Base-by-base conservation (phyloP, 2,329 filamentous ascomycete species). In the Fusarium nisikadoi region DNA sequence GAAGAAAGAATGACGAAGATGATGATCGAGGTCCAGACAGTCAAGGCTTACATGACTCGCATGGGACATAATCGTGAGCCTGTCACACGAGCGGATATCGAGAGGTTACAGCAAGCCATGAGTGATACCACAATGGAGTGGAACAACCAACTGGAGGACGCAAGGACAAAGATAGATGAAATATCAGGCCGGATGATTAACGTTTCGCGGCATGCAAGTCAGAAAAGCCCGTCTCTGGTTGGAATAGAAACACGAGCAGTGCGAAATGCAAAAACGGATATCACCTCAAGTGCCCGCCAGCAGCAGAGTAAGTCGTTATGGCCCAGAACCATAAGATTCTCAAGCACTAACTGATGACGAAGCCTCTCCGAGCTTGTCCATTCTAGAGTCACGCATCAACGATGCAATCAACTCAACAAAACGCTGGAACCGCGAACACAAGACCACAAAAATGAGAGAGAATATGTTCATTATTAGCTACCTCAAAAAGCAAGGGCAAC, bases 361-460 rank as follows among this genome's bases (percentile, higher is more conserved):
- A 68, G 72, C 25, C 29, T 45, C 41, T 60, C 43, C 50, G 8
- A 8, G 17, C 20, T 49, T 41, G 14, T 55, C 46, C 14, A 55
- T 60, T 19, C 55, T 68, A 45, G 71, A 74, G 10, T 54, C 55
- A 8, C 81, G 81, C 41, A 79, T 83, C 47, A 65, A 75, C n/a
- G 81, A 83, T 41, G 67, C 80, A 23, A 76, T 83, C 63, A 73
- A 72, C 56, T 83, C 81, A 1, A 83, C 81, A 16, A 78, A 80
- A 45, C 80, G 81, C 42, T 83, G 81, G 81, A 81, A 83, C 67
- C 75, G 75, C 33, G 81, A 83, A 35, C 80, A 81, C 73, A 83
- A 83, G 58, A 77, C 71, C 10, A 82, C 80, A 5, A 50, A 43
- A 31, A 68, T 78, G 43, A 38, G 67, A n/a, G 81, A 83, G 36